phyloP scores from a whole-genome alignment of 257 asterid genomes.

The Solanum sejunctum region DNA sequence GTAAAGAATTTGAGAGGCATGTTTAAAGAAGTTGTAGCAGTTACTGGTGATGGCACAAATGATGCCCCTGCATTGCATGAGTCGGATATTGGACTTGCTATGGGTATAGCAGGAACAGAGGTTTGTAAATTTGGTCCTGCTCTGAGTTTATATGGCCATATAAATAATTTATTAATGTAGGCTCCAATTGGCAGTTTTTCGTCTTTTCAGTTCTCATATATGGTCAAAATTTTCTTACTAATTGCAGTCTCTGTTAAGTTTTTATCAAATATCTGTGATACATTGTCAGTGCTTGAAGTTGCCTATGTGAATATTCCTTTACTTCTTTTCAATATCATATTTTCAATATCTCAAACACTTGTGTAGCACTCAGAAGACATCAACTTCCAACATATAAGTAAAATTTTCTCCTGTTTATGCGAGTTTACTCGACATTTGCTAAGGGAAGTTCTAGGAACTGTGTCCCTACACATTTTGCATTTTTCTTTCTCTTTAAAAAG shows the following conservation, averaged over 20 bases:
- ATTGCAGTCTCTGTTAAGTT: neutral
- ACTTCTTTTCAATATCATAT: neutral
- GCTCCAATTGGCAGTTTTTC: neutral
- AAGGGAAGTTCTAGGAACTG: neutral
- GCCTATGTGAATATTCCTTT: neutral
- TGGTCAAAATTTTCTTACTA: neutral
- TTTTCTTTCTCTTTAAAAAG: neutral
- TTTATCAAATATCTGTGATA: neutral
- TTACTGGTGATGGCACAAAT: constrained; percentile 42
- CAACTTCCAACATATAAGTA: neutral
- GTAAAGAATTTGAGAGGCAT: constrained; percentile 59
- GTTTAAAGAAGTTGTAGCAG: constrained; percentile 87
- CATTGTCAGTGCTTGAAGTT: neutral
- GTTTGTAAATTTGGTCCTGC: constrained; percentile 4
- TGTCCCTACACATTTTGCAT: neutral
- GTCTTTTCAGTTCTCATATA: neutral
- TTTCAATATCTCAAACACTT: neutral
- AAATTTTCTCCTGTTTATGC: neutral
- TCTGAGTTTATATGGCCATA: neutral
- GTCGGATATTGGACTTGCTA: constrained; percentile 40
- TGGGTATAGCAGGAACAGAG: constrained; percentile 54
- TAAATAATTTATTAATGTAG: neutral
- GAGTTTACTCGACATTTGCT: neutral
- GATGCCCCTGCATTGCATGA: constrained; percentile 45
- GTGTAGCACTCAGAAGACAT: neutral